Evolutionary conservation across 768 basidiomycete species (phyloP).

Genomic region (Russula vinacea): DNA sequence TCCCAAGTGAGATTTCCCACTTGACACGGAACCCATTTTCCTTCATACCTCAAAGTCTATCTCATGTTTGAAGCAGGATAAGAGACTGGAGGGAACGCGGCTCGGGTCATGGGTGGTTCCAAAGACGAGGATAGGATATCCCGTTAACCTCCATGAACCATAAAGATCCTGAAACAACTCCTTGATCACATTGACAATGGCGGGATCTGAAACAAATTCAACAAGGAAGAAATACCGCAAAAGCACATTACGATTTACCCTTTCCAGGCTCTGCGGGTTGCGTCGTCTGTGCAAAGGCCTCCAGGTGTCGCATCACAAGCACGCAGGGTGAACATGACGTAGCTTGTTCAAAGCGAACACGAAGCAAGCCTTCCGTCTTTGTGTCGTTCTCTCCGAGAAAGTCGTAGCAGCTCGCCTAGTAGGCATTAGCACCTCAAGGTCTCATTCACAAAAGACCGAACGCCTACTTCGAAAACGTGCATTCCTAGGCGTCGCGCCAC

Average conservation of each 20-base stretch:
- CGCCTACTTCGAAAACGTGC: conserved; percentile 70
- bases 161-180: conserved; percentile 61
- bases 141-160: conserved; percentile 54
- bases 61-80: conserved; percentile 83
- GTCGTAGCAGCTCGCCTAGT: conserved; percentile 82
- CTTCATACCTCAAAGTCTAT: conserved; percentile 54
- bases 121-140: conserved; percentile 71
- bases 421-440: conserved; percentile 5
- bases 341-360: conserved; percentile 74
- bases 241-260: conserved; percentile 45
- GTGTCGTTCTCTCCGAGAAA: conserved; percentile 72
- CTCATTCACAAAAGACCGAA: not conserved
- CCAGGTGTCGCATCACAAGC: conserved; percentile 72
- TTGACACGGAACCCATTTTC: conserved; percentile 41
- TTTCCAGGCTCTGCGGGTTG: conserved; percentile 62
- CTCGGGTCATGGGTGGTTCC: conserved; percentile 69
- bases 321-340: conserved; percentile 79
- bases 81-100: conserved; percentile 58
- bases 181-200: conserved; percentile 53
- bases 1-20: conserved; percentile 3
- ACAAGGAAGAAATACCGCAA: not conserved
- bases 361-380: conserved; percentile 71
- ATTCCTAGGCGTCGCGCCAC: conserved; percentile 65
- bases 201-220: conserved; percentile 46
- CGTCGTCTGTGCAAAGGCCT: conserved; percentile 70